A percentile compares a stretch with the other conserved stretches of the same genome.
Conservation (phyloP, 345 rosid genomes). For the Lepidium africanum region DNA sequence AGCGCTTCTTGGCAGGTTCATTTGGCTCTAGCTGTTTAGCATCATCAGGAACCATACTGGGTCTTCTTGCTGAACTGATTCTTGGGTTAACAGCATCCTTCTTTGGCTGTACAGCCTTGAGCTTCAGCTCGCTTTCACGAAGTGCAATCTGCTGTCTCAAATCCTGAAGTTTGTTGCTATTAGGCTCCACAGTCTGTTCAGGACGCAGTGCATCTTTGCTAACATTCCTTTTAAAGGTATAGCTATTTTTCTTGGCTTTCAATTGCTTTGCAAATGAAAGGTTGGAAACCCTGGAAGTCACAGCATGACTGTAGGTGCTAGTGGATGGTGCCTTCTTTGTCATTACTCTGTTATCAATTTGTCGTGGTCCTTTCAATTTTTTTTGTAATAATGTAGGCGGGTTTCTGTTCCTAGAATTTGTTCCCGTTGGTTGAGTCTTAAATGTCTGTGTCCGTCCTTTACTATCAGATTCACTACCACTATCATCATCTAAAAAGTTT, state of each 20-base stretch:
- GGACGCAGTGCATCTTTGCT: conserved; percentile 36
- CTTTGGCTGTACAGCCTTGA: conserved; percentile 53
- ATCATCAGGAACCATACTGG: conserved; percentile 29
- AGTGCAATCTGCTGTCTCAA: conserved; percentile 90
- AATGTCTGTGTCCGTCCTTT: conserved; percentile 15
- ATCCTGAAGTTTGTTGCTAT: conserved; percentile 51
- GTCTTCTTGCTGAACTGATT: conserved; percentile 32
- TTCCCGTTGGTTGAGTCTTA: conserved; percentile 29
- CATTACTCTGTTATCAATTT: conserved; percentile 29
- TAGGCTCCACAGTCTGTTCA: conserved; percentile 39
- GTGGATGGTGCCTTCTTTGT: conserved; percentile 39
- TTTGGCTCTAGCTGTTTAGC: conserved; percentile 32
- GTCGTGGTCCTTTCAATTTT: conserved; percentile 30
- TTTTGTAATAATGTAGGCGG: conserved; percentile 24
- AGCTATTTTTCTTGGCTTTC: conserved; percentile 33
- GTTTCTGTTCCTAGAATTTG: conserved; percentile 26
- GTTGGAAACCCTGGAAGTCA: conserved; percentile 30
- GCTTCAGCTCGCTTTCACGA: conserved; percentile 76
- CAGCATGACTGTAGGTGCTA: conserved; percentile 42
- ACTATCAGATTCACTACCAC: conserved; percentile 70
- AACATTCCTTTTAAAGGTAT: conserved; percentile 30
- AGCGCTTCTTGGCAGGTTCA: conserved; percentile 65
- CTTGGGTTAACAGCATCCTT: conserved; percentile 33
- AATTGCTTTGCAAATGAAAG: conserved; percentile 7
- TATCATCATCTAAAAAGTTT: conserved; percentile 81